Percentiles rank a stretch among this genome's conserved stretches.
Conservation (phyloP, 2,329 filamentous ascomycete genomes). For the Xylaria sp. region DNA sequence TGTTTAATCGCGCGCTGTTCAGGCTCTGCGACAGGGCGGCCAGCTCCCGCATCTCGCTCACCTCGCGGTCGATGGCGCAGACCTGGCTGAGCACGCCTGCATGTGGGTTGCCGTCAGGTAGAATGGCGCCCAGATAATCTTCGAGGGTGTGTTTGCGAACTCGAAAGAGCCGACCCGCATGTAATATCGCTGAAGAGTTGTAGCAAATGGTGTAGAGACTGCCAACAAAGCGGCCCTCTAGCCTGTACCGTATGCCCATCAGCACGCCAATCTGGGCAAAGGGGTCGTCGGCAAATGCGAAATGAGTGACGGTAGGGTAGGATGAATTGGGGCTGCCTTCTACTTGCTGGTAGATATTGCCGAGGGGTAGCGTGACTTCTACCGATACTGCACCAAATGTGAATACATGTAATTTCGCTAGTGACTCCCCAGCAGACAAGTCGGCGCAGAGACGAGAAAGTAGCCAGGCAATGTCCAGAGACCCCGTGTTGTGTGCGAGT, state of each 20-base stretch:
- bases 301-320: constrained; percentile 27
- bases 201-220: constrained; percentile 42
- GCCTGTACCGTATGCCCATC: constrained; percentile 39
- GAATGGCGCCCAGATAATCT: constrained; percentile 43
- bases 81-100: constrained; percentile 37
- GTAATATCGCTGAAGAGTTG: constrained; percentile 6
- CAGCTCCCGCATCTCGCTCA: constrained; percentile 47
- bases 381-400: constrained; percentile 46
- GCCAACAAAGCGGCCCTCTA: constrained; percentile 44
- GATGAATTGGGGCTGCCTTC: neutral
- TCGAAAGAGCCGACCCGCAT: constrained; percentile 19
- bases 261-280: constrained; percentile 44
- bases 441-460: constrained; percentile 44
- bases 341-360: constrained; percentile 8
- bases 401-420: constrained; percentile 46
- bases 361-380: constrained; percentile 43
- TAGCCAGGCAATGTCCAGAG: constrained; percentile 40
- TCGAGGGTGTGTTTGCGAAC: constrained; percentile 32
- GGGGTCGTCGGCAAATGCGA: constrained; percentile 37
- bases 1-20: constrained; percentile 21
- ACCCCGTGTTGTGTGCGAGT: constrained; percentile 45
- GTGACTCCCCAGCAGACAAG: constrained; percentile 39
- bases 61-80: constrained; percentile 44
- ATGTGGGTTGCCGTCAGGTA: constrained; percentile 34
- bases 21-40: constrained; percentile 42